A percentile compares a stretch with the other conserved stretches of the same genome.
Evolutionary conservation across 257 asterid species (phyloP).

Genomic region (Lycium barbarum): DNA sequence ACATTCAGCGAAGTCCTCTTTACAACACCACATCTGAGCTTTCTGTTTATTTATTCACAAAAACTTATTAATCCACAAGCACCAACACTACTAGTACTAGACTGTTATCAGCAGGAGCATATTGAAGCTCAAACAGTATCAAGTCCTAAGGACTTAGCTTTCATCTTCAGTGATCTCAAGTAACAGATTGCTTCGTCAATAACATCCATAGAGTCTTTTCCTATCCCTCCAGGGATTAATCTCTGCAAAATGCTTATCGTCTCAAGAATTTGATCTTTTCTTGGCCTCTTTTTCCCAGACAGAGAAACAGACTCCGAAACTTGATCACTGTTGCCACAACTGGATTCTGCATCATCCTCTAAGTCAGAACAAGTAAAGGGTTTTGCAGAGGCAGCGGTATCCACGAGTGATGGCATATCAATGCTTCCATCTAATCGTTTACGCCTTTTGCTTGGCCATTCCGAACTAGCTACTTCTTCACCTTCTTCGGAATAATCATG

Average conservation of each 20-base stretch:
- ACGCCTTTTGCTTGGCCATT: constrained; percentile 58
- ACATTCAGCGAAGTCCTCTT: background rate
- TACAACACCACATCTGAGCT: background rate
- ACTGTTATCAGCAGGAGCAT: constrained; percentile 27
- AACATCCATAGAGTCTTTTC: constrained; percentile 61
- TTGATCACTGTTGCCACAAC: constrained; percentile 47
- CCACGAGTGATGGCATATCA: constrained; percentile 34
- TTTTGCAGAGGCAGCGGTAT: constrained; percentile 41
- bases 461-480: constrained; percentile 74
- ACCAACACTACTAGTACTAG: constrained; percentile 22
- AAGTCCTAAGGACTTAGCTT: constrained; percentile 73
- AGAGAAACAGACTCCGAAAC: constrained; percentile 25
- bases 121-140: constrained; percentile 45
- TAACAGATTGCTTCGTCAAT: constrained; percentile 78
- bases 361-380: constrained; percentile 39
- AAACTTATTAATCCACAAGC: background rate
- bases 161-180: constrained; percentile 71
- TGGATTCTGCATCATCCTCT: constrained; percentile 75
- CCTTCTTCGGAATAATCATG: constrained; percentile 54
- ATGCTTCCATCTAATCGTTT: constrained; percentile 50
- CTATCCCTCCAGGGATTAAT: constrained; percentile 66
- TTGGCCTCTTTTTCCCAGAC: constrained; percentile 55
- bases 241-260: constrained; percentile 61
- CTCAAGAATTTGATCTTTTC: constrained; percentile 62
- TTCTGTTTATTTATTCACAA: constrained; percentile 32